Evolutionary conservation across 116 monocot species (phyloP), one percentile per base, ranked within the genome.

Genomic region (Dioscorea cayenensis): DNA sequence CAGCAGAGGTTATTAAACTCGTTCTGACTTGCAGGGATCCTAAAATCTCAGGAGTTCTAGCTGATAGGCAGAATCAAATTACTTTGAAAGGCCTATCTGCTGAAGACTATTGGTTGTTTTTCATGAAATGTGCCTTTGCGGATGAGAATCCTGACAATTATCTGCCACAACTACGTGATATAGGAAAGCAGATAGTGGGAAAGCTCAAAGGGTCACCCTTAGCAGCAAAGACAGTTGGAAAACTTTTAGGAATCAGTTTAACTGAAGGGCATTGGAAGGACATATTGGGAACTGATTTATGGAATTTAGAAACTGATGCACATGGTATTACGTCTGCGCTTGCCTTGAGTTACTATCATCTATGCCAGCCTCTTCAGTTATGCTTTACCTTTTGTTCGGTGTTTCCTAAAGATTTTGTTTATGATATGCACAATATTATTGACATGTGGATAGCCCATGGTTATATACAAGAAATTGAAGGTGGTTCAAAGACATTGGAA

Each of bases 1-100:
- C 43, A 43, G 36, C 25, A 7, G 14, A 3, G 17, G 70, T 35
- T 19, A 60, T 75, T 14, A 62, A 21, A 52, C 10, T 84, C 35
- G 14, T 84, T 8, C 65, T 79, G 1, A 79, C 83, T 0, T 76
- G 14, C 1, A 51, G 51, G 6, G 17, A 51, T 17, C 51, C 11
- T 14, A 51, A 32, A 32, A 2, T 32, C 1, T 32, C 2, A 2
- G 32, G 32, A 32, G 32, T 0, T 32, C 32, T 32, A 2, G 32
- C 2, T 2, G 9, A 51, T 51, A 4, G 51, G 14, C 11, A 51
- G 0, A 11, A 51, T 51, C 14, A 17, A 51, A 14, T 51, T 6
- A 51, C 11, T 4, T 11, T 51, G 51, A 17, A 51, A 51, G 0
- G 23, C 7, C 20, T 83, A 36, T 36, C 66, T 1, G 49, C 65